Percentiles rank a stretch among this genome's conserved stretches.
Evolutionary conservation across 345 rosid genomes (phyloP).

Genomic region (Noccaea bulbosa): DNA sequence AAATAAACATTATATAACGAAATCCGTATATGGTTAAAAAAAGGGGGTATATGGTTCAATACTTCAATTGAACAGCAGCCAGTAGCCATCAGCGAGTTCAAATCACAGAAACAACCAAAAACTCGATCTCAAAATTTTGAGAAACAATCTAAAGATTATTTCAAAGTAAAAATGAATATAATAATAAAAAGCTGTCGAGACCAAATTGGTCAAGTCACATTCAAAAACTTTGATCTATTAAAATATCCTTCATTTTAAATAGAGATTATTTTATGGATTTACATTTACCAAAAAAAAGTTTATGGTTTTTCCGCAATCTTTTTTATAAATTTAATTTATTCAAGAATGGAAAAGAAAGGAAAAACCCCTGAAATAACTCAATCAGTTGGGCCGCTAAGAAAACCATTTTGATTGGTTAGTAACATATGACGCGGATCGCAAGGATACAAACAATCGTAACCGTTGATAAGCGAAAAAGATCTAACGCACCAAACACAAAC

Average conservation of each 20-base stretch:
- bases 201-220: slow-evolving; percentile 13
- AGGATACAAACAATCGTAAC: background rate
- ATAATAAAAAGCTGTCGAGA: background rate
- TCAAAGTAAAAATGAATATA: background rate
- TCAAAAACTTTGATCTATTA: background rate
- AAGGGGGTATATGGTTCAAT: slow-evolving; percentile 9
- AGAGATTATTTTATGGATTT: too few species aligned
- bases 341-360: too few species aligned
- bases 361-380: too few species aligned
- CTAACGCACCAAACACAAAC: slow-evolving; percentile 22
- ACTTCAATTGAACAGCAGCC: background rate
- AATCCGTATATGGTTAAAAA: too few species aligned
- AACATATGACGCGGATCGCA: slow-evolving; percentile 32
- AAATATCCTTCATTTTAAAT: too few species aligned
- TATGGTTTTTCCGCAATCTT: too few species aligned
- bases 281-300: too few species aligned
- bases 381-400: too few species aligned
- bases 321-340: too few species aligned
- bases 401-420: slow-evolving; percentile 22
- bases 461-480: slow-evolving; percentile 25
- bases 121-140: background rate
- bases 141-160: background rate
- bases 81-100: slow-evolving; percentile 5
- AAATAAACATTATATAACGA: too few species aligned
- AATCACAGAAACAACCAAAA: background rate